phyloP scores from a whole-genome alignment of 805 yeast species.

The Candida chauliodis region DNA sequence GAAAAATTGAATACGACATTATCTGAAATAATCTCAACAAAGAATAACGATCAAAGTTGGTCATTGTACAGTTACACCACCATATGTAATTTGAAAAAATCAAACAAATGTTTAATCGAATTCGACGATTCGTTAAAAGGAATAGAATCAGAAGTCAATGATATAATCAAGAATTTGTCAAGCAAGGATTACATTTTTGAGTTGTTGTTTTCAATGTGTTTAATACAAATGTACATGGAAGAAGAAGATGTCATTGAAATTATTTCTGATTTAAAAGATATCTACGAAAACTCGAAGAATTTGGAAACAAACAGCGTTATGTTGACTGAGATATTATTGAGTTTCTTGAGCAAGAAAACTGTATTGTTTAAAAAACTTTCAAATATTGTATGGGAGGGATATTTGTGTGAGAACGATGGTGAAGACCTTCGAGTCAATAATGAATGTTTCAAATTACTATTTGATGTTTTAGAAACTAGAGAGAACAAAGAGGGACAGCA shows the following conservation, averaged over 20 bases:
- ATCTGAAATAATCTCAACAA: slow-evolving; percentile 48
- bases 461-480: slow-evolving; percentile 44
- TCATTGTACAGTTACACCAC: slow-evolving; percentile 49
- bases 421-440: slow-evolving; percentile 22
- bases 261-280: slow-evolving; percentile 65
- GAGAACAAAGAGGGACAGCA: slow-evolving; percentile 83
- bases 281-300: slow-evolving; percentile 45
- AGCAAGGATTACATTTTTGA: slow-evolving; percentile 58
- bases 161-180: slow-evolving; percentile 38
- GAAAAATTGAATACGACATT: slow-evolving; percentile 70
- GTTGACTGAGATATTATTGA: slow-evolving; percentile 42
- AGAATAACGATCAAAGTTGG: slow-evolving; percentile 53
- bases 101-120: slow-evolving; percentile 21
- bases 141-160: slow-evolving; percentile 48
- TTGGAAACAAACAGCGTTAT: slow-evolving; percentile 27
- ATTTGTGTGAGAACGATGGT: slow-evolving; percentile 28
- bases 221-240: slow-evolving; percentile 74
- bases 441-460: slow-evolving; percentile 34
- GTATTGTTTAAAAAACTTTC: slow-evolving; percentile 35
- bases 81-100: slow-evolving; percentile 23
- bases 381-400: slow-evolving; percentile 38
- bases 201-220: slow-evolving; percentile 68
- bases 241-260: slow-evolving; percentile 73
- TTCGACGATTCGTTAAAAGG: slow-evolving; percentile 58
- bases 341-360: slow-evolving; percentile 41